Conservation (phyloP, 371 early-diverging fungal genomes). For the Apophysomyces trapeziformis region DNA sequence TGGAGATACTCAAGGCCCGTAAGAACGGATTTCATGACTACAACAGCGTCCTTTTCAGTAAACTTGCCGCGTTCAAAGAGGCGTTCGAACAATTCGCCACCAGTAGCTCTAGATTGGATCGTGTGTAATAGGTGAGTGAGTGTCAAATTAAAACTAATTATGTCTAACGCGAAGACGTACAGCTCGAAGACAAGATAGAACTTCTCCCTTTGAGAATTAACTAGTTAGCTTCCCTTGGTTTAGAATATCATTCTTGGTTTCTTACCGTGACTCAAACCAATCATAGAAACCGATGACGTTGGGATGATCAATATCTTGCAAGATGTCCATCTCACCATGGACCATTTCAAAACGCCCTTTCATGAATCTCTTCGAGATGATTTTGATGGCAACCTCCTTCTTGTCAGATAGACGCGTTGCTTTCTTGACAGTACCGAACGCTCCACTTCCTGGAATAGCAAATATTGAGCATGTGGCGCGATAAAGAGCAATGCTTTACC, state of each 20-base stretch:
- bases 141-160: not conserved
- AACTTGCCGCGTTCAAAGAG: slow-evolving; percentile 85
- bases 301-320: slow-evolving; percentile 73
- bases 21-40: slow-evolving; percentile 68
- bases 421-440: slow-evolving; percentile 75
- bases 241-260: not conserved
- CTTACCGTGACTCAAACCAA: slow-evolving; percentile 73
- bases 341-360: slow-evolving; percentile 77
- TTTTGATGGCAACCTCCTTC: slow-evolving; percentile 77
- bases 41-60: slow-evolving; percentile 86
- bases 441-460: slow-evolving; percentile 61
- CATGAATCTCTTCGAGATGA: slow-evolving; percentile 74
- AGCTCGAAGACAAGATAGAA: slow-evolving; percentile 92
- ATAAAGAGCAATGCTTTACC: slow-evolving; percentile 42
- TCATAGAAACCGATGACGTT: slow-evolving; percentile 86
- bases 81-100: slow-evolving; percentile 92
- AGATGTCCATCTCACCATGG: slow-evolving; percentile 71
- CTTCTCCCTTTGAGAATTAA: slow-evolving; percentile 58
- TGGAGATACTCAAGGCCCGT: slow-evolving; percentile 79
- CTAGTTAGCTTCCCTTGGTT: not conserved
- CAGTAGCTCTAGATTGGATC: slow-evolving; percentile 59
- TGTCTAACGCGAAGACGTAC: slow-evolving; percentile 34
- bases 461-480: not conserved
- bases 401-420: slow-evolving; percentile 62
- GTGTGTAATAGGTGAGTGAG: not conserved